Evolutionary conservation across 31 red algal species (phyloP), one percentile per base, ranked within the genome.

Genomic region (Endocladia muricata): DNA sequence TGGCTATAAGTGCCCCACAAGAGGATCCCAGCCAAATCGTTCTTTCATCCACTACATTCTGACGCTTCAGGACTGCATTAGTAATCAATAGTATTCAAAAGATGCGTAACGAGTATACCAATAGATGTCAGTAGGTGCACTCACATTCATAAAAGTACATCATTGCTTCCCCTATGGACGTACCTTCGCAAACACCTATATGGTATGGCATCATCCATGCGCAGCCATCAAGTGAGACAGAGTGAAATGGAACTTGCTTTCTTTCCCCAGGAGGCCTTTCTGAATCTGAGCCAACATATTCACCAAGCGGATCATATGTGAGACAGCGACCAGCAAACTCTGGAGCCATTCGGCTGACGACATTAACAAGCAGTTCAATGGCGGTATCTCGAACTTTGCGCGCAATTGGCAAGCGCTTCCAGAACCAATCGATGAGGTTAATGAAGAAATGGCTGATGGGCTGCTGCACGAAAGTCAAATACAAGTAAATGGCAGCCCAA

Each of bases 131-230:
- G n/a, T n/a, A n/a, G n/a, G n/a, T n/a, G n/a, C n/a, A n/a, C n/a
- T n/a, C n/a, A n/a, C n/a, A n/a, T n/a, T n/a, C n/a, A n/a, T n/a
- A n/a, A n/a, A n/a, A n/a, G n/a, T n/a, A n/a, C n/a, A n/a, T n/a
- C n/a, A n/a, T n/a, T n/a, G n/a, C n/a, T n/a, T n/a, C n/a, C n/a
- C n/a, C n/a, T n/a, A n/a, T n/a, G n/a, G n/a, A 51, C 77, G 37
- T 81, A 81, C 77, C 77, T 81, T 81, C 61, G 23, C 77, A 81
- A 2, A 81, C 83, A 62, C 83, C 83, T 9, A 86, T 77, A 52
- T 86, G 83, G 47, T 86, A 86, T 13, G 83, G 83, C 3, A 86
- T 58, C 83, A 78, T 68, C 83, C 83, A 86, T 3, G 83, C 83
- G 64, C 83, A 86, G 31, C 83, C 83, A 35, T 70, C 57, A 35